phyloP scores from a whole-genome alignment of 2,329 filamentous ascomycete species.

The Colletotrichum spaethianum region DNA sequence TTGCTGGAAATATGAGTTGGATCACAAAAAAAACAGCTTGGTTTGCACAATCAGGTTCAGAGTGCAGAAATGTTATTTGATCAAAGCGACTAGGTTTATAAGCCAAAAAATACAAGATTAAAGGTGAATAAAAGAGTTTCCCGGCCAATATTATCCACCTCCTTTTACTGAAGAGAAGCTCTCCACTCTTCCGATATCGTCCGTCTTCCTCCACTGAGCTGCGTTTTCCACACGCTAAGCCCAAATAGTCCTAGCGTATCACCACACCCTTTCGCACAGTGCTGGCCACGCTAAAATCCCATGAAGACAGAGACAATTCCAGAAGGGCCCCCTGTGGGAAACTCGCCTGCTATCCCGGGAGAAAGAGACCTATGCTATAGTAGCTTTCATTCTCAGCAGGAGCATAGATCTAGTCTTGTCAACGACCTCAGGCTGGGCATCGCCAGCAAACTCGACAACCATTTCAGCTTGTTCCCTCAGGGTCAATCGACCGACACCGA shows the following conservation, averaged over 20 bases:
- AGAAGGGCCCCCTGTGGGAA: constrained; percentile 32
- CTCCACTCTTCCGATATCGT: constrained; percentile 40
- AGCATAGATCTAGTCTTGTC: constrained; percentile 3
- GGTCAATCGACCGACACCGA: background rate
- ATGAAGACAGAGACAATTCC: background rate
- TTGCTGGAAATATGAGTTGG: background rate
- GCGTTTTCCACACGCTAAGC: constrained; percentile 18
- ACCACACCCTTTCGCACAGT: constrained; percentile 11
- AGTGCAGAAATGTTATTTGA: background rate
- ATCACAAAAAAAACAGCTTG: background rate
- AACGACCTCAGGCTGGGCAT: background rate
- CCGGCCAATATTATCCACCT: constrained; percentile 32
- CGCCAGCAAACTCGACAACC: constrained; percentile 3
- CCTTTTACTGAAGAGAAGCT: constrained; percentile 21
- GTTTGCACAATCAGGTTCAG: background rate
- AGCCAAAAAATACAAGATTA: background rate
- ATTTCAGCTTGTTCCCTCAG: background rate
- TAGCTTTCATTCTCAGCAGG: constrained; percentile 10
- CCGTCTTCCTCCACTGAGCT: constrained; percentile 28
- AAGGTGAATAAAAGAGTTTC: constrained; percentile 16
- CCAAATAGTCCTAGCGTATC: background rate
- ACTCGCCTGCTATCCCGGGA: constrained; percentile 1
- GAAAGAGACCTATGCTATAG: background rate
- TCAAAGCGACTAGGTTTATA: background rate
- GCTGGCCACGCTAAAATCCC: background rate